A percentile compares a stretch with the other conserved stretches of the same genome.
phyloP scores from a whole-genome alignment of 139 green algal genomes.

The Volvox africanus region DNA sequence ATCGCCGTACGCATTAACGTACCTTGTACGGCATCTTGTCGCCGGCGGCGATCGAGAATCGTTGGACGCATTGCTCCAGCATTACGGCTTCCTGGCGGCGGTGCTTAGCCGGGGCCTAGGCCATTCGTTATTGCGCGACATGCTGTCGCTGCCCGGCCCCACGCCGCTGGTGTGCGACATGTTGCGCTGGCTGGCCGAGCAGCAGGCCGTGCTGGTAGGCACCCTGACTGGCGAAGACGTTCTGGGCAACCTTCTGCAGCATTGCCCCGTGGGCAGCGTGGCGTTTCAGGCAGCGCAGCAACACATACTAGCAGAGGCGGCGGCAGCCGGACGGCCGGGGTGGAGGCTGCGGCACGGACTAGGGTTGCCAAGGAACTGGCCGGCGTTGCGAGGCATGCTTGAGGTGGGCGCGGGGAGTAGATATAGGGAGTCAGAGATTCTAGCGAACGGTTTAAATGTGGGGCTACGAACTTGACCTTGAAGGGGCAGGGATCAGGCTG shows the following conservation, averaged over 20 bases:
- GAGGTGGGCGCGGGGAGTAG: neutral
- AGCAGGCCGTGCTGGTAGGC: neutral
- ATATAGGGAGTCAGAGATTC: neutral
- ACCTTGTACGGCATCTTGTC: slow-evolving; percentile 43
- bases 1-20: slow-evolving; percentile 31
- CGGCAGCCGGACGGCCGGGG: neutral
- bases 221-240: neutral
- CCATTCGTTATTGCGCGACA: neutral
- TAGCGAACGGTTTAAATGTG: no score
- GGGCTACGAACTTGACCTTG: no score
- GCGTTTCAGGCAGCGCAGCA: neutral
- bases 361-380: neutral
- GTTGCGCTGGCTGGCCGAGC: neutral
- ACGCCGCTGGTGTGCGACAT: neutral
- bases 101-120: neutral
- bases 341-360: slow-evolving; percentile 20
- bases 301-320: neutral
- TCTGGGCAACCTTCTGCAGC: neutral
- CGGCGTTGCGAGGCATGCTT: neutral
- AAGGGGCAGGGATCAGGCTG: no score
- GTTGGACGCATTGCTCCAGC: neutral
- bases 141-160: neutral
- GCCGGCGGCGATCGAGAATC: neutral
- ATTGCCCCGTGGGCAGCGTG: neutral
- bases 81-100: slow-evolving; percentile 7